These are phyloP conservation scores for Boletus nobilissimus DNA, from an alignment of 1,284 basidiomycete species.

Conservation along the genomic window DNA sequence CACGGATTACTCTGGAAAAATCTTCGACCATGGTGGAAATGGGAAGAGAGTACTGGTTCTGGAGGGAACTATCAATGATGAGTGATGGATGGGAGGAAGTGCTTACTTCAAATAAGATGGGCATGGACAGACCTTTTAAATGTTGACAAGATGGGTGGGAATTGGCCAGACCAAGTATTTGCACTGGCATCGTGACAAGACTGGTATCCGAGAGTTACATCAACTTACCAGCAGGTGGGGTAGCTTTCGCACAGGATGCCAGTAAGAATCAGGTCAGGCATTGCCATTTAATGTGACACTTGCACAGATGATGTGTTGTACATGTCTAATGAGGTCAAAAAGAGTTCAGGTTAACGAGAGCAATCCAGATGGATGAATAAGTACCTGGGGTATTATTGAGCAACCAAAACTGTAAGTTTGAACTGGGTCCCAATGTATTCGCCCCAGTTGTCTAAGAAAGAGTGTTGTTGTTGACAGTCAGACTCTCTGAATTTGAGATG, in stretches of 20 bases:
- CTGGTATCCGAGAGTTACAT: not conserved
- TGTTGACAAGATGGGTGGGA: not conserved
- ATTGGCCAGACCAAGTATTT: not conserved
- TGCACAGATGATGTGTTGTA: not conserved
- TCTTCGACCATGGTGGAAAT: not conserved
- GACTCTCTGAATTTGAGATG: not conserved
- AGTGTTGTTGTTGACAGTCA: not conserved
- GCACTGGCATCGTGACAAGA: not conserved
- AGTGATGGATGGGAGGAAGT: not conserved
- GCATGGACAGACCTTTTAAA: not conserved
- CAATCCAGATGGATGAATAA: not conserved
- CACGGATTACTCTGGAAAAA: not conserved
- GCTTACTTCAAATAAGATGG: not conserved
- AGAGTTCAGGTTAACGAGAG: not conserved
- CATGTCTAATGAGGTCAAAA: not conserved
- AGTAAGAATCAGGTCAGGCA: not conserved
- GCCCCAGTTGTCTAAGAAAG: not conserved
- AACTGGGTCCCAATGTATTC: not conserved
- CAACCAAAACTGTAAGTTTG: not conserved
- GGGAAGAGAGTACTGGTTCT: not conserved
- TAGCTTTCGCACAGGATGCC: not conserved
- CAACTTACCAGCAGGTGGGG: not conserved
- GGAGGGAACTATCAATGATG: not conserved
- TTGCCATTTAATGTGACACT: not conserved
- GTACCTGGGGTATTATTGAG: not conserved